A percentile compares a stretch with the other conserved stretches of the same genome.
These are phyloP conservation scores for Trametes cingulata DNA, from an alignment of 768 basidiomycete genomes.

Conservation along the genomic window DNA sequence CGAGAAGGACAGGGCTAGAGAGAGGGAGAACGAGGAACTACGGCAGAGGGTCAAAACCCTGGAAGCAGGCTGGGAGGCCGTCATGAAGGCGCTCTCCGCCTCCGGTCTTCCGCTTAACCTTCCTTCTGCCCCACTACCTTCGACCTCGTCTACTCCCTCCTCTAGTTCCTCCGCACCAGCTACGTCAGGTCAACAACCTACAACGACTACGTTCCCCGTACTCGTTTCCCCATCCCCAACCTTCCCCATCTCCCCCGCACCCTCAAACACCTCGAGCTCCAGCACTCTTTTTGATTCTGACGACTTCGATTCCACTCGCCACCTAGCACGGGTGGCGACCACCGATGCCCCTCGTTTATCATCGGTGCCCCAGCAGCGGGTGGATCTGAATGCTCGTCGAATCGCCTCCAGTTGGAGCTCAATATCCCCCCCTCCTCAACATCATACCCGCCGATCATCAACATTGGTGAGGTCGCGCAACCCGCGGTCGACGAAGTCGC, in stretches of 20 bases:
- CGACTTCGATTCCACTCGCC: slow-evolving; percentile 78
- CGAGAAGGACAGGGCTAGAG: slow-evolving; percentile 44
- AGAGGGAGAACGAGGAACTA: slow-evolving; percentile 73
- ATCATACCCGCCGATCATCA: slow-evolving; percentile 23
- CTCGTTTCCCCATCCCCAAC: slow-evolving; percentile 35
- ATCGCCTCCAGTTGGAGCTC: slow-evolving; percentile 36
- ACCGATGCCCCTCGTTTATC: slow-evolving; percentile 51
- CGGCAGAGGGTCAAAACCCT: slow-evolving; percentile 75
- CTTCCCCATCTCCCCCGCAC: slow-evolving; percentile 38
- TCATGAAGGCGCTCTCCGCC: slow-evolving; percentile 70
- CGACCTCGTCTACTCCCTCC: slow-evolving; percentile 28
- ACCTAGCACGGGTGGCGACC: slow-evolving; percentile 98
- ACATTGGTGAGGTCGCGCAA: slow-evolving; percentile 28
- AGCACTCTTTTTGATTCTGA: slow-evolving; percentile 30
- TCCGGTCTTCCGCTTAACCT: slow-evolving; percentile 62
- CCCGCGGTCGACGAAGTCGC: slow-evolving; percentile 53
- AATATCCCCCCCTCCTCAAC: slow-evolving; percentile 35
- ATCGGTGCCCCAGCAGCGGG: slow-evolving; percentile 92
- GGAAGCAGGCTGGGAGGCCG: slow-evolving; percentile 80
- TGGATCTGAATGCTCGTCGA: slow-evolving; percentile 45
- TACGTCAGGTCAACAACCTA: slow-evolving; percentile 30
- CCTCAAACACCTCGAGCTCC: slow-evolving; percentile 37
- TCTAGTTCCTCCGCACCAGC: slow-evolving; percentile 24
- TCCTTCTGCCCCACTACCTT: slow-evolving; percentile 31
- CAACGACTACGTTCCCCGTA: slow-evolving; percentile 33